A percentile compares a stretch with the other conserved stretches of the same genome.
phyloP scores from a whole-genome alignment of 2,329 filamentous ascomycete genomes.

The Aspergillus tanneri region DNA sequence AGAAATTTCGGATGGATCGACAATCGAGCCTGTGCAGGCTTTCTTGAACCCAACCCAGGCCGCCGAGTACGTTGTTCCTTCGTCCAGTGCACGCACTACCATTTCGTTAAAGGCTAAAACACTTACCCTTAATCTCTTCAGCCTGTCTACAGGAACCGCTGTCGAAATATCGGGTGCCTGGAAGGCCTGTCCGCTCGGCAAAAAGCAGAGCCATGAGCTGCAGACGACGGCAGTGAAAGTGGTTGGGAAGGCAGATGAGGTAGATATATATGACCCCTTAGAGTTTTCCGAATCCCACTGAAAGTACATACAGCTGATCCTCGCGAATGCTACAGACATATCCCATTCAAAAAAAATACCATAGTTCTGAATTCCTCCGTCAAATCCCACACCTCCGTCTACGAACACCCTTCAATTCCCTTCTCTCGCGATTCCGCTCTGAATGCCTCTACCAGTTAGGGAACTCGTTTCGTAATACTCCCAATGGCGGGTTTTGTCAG shows the following conservation, averaged over 20 bases:
- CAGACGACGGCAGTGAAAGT: slow-evolving; percentile 68
- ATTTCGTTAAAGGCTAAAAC: not conserved
- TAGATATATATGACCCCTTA: slow-evolving; percentile 45
- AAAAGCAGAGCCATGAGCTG: slow-evolving; percentile 75
- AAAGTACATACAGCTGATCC: not conserved
- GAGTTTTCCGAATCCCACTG: not conserved
- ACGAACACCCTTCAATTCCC: slow-evolving; percentile 75
- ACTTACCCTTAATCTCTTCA: slow-evolving; percentile 41
- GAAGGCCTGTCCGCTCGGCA: slow-evolving; percentile 65
- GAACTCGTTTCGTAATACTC: slow-evolving; percentile 66
- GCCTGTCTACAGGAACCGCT: slow-evolving; percentile 77
- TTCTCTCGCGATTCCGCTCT: slow-evolving; percentile 79
- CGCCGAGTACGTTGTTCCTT: slow-evolving; percentile 60
- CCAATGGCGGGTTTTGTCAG: slow-evolving; percentile 61
- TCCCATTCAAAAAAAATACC: slow-evolving; percentile 95
- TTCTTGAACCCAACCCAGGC: slow-evolving; percentile 71
- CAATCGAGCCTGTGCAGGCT: slow-evolving; percentile 73
- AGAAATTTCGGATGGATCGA: slow-evolving; percentile 83
- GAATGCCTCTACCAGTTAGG: slow-evolving; percentile 71
- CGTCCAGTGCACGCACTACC: not conserved
- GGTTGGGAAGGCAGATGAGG: slow-evolving; percentile 75
- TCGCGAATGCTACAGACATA: slow-evolving; percentile 61
- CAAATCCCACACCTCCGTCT: slow-evolving; percentile 83
- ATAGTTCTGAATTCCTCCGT: slow-evolving; percentile 83
- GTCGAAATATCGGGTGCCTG: slow-evolving; percentile 76